Evolutionary conservation across 2,329 filamentous ascomycete species (phyloP).

Genomic region (Fusarium sp.): DNA sequence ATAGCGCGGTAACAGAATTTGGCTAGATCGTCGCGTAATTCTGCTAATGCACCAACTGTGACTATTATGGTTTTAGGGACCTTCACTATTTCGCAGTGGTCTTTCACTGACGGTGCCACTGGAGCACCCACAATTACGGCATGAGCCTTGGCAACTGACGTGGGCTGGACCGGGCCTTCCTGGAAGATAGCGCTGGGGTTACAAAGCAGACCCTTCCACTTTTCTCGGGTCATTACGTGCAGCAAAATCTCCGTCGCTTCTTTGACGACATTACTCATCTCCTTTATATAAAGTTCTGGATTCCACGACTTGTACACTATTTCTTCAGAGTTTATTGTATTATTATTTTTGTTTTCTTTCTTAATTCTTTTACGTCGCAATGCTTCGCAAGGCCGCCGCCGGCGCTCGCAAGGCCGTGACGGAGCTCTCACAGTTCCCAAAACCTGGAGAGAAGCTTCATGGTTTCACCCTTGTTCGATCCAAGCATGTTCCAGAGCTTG

Average conservation of each 20-base stretch:
- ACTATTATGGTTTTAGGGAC: conserved; percentile 21
- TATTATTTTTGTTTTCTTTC: conserved; percentile 24
- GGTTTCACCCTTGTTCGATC: conserved; percentile 91
- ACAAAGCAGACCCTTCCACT: conserved; percentile 36
- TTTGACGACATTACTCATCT: conserved; percentile 23
- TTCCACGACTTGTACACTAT: conserved; percentile 31
- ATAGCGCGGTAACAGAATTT: neutral
- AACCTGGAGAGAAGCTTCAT: conserved; percentile 85
- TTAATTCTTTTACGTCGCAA: conserved; percentile 44
- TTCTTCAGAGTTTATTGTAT: conserved; percentile 34
- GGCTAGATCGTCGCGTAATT: rapidly evolving
- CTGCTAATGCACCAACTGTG: conserved; percentile 3
- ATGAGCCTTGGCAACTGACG: conserved; percentile 41
- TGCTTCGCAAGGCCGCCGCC: conserved; percentile 66
- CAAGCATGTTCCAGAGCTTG: conserved; percentile 93
- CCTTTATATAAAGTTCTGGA: conserved; percentile 12
- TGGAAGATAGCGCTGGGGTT: conserved; percentile 24
- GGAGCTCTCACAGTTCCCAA: conserved; percentile 79
- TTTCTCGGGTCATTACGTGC: conserved; percentile 42
- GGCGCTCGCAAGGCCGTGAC: conserved; percentile 74
- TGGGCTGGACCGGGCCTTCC: conserved; percentile 26
- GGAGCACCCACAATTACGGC: conserved; percentile 36
- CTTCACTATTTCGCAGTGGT: conserved; percentile 26
- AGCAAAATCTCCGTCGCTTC: conserved; percentile 42
- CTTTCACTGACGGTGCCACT: conserved; percentile 33